phyloP scores from a whole-genome alignment of 441 rosid species.

The Arabidopsis lyrata region DNA sequence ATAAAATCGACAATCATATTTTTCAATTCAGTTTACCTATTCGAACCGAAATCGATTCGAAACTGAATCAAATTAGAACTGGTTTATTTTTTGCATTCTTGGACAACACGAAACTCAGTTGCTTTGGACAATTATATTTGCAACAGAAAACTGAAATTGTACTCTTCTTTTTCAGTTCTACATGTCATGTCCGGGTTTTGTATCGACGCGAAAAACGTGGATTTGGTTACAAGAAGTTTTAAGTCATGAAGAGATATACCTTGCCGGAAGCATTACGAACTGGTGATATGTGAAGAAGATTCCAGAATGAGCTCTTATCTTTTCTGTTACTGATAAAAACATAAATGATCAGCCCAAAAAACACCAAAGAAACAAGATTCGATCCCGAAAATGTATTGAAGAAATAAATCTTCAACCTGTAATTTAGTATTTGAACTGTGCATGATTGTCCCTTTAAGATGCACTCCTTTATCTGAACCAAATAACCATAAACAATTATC shows the following conservation, averaged over 20 bases:
- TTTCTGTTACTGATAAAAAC: conserved; percentile 62
- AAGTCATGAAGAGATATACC: conserved; percentile 44
- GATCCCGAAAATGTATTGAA: neutral
- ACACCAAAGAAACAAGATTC: conserved; percentile 20
- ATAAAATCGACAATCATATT: no score
- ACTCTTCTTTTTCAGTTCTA: neutral
- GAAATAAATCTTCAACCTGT: conserved; percentile 78
- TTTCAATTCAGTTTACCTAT: no score
- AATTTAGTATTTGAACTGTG: conserved; percentile 91
- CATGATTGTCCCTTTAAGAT: conserved; percentile 71
- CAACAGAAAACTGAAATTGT: neutral
- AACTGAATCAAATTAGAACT: no score
- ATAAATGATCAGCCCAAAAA: conserved; percentile 33
- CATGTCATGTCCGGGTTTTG: neutral
- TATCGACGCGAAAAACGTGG: neutral
- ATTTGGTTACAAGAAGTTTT: no score
- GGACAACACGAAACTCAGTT: no score
- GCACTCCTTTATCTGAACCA: conserved; percentile 70
- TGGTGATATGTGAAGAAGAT: conserved; percentile 88
- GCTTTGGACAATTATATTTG: no score
- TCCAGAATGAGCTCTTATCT: conserved; percentile 82
- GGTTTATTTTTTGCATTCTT: no score
- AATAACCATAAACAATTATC: neutral
- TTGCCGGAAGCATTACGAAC: conserved; percentile 93
- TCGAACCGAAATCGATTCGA: no score